phyloP scores from a whole-genome alignment of 2,329 filamentous ascomycete species.

The Fusarium sp. region DNA sequence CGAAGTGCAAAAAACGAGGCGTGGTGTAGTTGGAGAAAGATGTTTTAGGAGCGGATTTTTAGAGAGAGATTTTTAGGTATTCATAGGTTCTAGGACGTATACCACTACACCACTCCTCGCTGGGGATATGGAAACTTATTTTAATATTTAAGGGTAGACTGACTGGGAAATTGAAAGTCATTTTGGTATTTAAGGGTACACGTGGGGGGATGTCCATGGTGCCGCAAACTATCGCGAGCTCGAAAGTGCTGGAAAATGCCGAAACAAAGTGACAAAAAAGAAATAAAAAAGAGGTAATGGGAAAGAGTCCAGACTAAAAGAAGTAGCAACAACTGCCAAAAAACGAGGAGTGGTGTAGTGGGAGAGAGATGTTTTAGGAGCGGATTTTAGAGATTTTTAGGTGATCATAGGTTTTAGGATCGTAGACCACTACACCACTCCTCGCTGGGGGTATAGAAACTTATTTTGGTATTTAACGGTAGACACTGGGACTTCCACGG shows the following conservation, averaged over 20 bases:
- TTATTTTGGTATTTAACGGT: background rate
- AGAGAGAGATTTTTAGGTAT: background rate
- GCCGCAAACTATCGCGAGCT: background rate
- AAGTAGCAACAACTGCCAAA: background rate
- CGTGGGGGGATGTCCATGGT: background rate
- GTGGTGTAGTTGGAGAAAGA: background rate
- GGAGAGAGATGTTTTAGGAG: background rate
- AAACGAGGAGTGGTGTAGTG: background rate
- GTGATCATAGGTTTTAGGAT: background rate
- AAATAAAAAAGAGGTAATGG: background rate
- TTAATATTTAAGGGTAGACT: background rate
- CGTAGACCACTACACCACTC: slow-evolving; percentile 6
- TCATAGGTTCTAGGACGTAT: background rate
- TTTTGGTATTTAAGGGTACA: background rate
- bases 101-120: slow-evolving; percentile 2
- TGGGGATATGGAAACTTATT: too few relatives aligned
- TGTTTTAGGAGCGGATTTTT: background rate
- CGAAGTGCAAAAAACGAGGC: background rate
- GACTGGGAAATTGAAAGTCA: too few relatives aligned
- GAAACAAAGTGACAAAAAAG: background rate
- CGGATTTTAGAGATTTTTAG: background rate
- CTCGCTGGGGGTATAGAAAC: background rate
- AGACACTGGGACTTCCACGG: background rate
- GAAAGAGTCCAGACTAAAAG: background rate
- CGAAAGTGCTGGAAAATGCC: background rate